Conservation (phyloP, 2,329 filamentous ascomycete species). For the Aspergillus sp. region DNA sequence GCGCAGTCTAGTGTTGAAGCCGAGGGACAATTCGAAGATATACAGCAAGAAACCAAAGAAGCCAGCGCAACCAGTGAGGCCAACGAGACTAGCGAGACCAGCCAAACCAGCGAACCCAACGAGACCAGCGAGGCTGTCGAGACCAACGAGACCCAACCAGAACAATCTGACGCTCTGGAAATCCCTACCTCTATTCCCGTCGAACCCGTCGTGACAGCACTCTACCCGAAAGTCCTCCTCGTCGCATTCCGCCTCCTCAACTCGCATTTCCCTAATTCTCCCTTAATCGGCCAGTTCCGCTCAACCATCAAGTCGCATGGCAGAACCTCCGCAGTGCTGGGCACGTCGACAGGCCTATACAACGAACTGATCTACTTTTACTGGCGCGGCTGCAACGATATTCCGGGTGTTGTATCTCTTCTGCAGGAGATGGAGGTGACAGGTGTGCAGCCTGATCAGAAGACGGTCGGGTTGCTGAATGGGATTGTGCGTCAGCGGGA, state of each 20-base stretch:
- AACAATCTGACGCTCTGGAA: conserved; percentile 9
- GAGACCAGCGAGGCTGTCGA: background rate
- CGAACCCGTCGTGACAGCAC: conserved; percentile 25
- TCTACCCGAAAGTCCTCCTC: conserved; percentile 40
- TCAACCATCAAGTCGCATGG: conserved; percentile 37
- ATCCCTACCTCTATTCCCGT: conserved; percentile 28
- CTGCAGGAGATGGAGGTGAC: conserved; percentile 41
- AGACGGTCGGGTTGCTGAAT: conserved; percentile 28
- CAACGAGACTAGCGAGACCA: background rate
- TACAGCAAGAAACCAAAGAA: background rate
- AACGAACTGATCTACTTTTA: conserved; percentile 41
- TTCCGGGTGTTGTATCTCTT: conserved; percentile 34
- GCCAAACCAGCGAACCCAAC: conserved; percentile 1
- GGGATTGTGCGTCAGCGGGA: conserved; percentile 23
- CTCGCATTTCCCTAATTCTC: conserved; percentile 36
- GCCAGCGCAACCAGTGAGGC: conserved; percentile 1
- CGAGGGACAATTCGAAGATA: background rate
- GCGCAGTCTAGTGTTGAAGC: too few species aligned
- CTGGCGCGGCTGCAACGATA: conserved; percentile 38
- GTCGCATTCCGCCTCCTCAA: conserved; percentile 37
- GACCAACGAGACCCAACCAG: background rate
- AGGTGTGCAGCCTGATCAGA: conserved; percentile 32
- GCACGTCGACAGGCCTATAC: conserved; percentile 37
- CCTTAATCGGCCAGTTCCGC: conserved; percentile 35
- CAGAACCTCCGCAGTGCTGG: conserved; percentile 38